These are phyloP conservation scores for Mycena chlorophos DNA, from an alignment of 768 basidiomycete genomes.

Conservation along the genomic window DNA sequence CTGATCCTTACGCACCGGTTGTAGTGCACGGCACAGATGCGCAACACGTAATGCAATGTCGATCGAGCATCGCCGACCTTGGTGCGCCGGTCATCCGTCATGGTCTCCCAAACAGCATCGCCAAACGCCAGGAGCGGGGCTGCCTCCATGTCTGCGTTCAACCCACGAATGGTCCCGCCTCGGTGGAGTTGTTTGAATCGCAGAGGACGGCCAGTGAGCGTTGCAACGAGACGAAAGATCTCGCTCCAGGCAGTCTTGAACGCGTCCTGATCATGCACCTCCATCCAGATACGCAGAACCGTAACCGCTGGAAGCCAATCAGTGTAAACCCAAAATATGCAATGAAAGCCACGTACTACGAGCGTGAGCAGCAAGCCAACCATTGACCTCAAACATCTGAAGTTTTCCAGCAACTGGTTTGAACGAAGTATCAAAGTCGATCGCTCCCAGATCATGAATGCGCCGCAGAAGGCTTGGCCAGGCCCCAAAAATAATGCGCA, in stretches of 20 bases:
- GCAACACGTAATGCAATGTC: not conserved
- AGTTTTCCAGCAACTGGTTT: constrained; percentile 8
- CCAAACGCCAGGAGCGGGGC: constrained; percentile 6
- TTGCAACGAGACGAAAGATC: not conserved
- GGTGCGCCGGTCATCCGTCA: not conserved
- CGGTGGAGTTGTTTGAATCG: constrained; percentile 5
- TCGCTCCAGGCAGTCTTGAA: constrained; percentile 6
- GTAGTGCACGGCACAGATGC: constrained; percentile 3
- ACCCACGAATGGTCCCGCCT: constrained; percentile 1
- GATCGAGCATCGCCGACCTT: not conserved
- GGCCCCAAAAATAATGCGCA: constrained; percentile 2
- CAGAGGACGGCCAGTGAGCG: not conserved
- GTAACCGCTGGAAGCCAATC: not conserved
- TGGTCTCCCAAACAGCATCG: constrained; percentile 1
- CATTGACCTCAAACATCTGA: constrained; percentile 5
- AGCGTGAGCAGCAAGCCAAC: not conserved
- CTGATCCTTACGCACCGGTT: constrained; percentile 1
- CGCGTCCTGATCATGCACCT: constrained; percentile 2
- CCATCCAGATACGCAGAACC: constrained; percentile 2
- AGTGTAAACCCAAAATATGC: not conserved
- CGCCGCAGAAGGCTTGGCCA: not conserved
- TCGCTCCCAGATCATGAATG: constrained; percentile 6
- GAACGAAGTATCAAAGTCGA: constrained; percentile 11
- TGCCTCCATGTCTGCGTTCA: constrained; percentile 12
- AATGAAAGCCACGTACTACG: not conserved